Evolutionary conservation across 2,329 filamentous ascomycete species (phyloP), one percentile per base, ranked within the genome.

Genomic region (Macrophomina pseudophaseolina): DNA sequence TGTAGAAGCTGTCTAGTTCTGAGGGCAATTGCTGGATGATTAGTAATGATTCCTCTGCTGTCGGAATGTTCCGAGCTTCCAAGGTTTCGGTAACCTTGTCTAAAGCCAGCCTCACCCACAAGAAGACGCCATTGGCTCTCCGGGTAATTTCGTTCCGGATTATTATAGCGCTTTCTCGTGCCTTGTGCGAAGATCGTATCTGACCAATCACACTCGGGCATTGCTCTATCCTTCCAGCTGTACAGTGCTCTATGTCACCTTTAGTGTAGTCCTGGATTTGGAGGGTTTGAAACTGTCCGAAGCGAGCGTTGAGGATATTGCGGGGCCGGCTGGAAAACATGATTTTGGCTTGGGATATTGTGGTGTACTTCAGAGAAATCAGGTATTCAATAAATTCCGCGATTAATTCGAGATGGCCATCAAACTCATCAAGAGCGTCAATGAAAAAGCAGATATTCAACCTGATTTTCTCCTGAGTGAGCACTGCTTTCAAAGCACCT

Each of bases 261-360:
- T 32, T n/a, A 12, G 69, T 72, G 2, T 69, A 28, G 9, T 69
- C 63, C 42, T 72, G 46, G 4, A 72, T 33, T 16, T 48, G 59
- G 4, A 71, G 59, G n/a, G 35, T 64, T 1, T 18, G 6, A 30
- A 38, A 54, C 0, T 49, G n/a, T 2, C 60, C 59, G 35, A 69
- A 70, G 6, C 53, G 66, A 16, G 69, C 56, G 30, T 69, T 59
- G 38, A 72, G 69, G 5, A 38, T 30, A 5, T 56, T 49, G 65
- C 65, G 68, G 0, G 62, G 69, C 9, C 71, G 59, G 33, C 70
- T 71, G 8, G 71, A 68, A 2, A 71, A 30, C 23, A 23, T 1
- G 23, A 23, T 23, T 23, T 23, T 2, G 23, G 23, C 23, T 23
- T 23, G 23, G 23, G 23, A 23, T 23, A 23, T 23, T 23, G 23